phyloP scores from a whole-genome alignment of 2,329 filamentous ascomycete genomes.

The Corynespora cassiicola region DNA sequence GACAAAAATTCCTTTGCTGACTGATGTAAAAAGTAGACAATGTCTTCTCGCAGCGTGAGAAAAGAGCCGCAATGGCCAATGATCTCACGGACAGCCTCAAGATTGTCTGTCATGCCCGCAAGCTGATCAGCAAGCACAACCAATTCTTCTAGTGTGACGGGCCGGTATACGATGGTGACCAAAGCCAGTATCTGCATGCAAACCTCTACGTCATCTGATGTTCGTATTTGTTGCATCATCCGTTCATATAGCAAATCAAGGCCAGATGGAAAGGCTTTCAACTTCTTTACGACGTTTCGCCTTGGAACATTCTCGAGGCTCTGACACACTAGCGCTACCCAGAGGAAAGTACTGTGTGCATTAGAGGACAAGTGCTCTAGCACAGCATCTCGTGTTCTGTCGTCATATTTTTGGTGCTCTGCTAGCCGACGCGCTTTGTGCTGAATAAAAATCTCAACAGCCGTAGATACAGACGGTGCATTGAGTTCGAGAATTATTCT shows the following conservation, averaged over 20 bases:
- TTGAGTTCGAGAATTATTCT: conserved; percentile 44
- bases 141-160: conserved; percentile 46
- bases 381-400: conserved; percentile 9
- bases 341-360: conserved; percentile 23
- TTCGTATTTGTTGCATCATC: conserved; percentile 46
- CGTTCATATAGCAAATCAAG: conserved; percentile 45
- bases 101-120: conserved; percentile 11
- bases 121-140: conserved; percentile 19
- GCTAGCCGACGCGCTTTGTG: conserved; percentile 39
- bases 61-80: conserved; percentile 48
- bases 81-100: conserved; percentile 27
- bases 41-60: conserved; percentile 17
- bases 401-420: conserved; percentile 22
- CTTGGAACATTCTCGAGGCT: conserved; percentile 25
- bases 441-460: conserved; percentile 47
- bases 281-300: conserved; percentile 12
- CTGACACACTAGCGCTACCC: conserved; percentile 33
- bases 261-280: conserved; percentile 39
- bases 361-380: conserved; percentile 17
- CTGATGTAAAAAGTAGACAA: conserved; percentile 47
- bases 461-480: conserved; percentile 30
- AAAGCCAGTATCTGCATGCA: conserved; percentile 46
- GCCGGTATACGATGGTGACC: conserved; percentile 40
- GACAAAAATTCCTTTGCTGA: conserved; percentile 53
- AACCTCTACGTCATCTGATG: conserved; percentile 28